phyloP scores from a whole-genome alignment of 805 yeast genomes.

The Ogataea siamensis region DNA sequence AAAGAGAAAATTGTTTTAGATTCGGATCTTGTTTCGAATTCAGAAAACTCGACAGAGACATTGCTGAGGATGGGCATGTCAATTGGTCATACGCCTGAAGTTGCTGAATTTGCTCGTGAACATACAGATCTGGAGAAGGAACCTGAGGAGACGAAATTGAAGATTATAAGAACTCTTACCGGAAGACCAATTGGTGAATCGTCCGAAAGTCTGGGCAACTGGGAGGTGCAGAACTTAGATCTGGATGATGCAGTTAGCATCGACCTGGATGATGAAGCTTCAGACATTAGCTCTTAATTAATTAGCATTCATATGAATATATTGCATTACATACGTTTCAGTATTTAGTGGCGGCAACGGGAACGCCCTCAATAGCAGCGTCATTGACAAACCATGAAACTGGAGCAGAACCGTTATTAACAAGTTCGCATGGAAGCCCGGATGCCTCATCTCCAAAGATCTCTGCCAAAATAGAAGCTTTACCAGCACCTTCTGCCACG shows the following conservation, averaged over 20 bases:
- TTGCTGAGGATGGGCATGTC: constrained; percentile 88
- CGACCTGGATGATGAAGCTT: constrained; percentile 22
- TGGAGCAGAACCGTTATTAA: constrained; percentile 55
- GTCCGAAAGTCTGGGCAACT: constrained; percentile 21
- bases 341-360: constrained; percentile 22
- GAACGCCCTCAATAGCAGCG: constrained; percentile 68
- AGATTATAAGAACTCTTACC: constrained; percentile 55
- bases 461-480: constrained; percentile 67
- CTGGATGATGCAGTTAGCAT: constrained; percentile 27
- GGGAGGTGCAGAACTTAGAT: constrained; percentile 33
- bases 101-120: constrained; percentile 46
- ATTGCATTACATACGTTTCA: constrained; percentile 8
- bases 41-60: constrained; percentile 72
- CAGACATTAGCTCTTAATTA: constrained; percentile 12
- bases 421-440: constrained; percentile 69
- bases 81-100: constrained; percentile 67
- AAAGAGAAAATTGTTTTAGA: constrained; percentile 56
- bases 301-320: constrained; percentile 6
- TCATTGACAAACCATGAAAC: constrained; percentile 84
- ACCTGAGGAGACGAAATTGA: constrained; percentile 44
- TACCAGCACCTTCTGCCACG: constrained; percentile 87
- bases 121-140: constrained; percentile 44
- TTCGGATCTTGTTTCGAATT: constrained; percentile 67
- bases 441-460: constrained; percentile 53
- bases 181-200: constrained; percentile 43